Evolutionary conservation across 2,329 filamentous ascomycete species (phyloP).

Genomic region (Claviceps sp.): DNA sequence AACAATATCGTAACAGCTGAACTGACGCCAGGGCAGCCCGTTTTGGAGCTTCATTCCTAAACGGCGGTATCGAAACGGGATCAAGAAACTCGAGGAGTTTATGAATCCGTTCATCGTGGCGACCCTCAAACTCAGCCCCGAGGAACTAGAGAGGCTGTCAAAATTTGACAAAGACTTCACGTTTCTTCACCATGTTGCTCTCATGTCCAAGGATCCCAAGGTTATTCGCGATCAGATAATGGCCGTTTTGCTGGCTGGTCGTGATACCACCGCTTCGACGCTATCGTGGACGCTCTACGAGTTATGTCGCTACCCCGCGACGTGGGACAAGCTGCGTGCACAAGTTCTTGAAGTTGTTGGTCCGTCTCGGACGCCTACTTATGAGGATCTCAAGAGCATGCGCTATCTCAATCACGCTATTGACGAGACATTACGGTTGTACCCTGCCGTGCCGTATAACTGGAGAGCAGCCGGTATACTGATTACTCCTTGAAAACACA

Average conservation of each 20-base stretch:
- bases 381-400: conserved; percentile 76
- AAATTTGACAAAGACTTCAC: conserved; percentile 65
- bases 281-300: conserved; percentile 78
- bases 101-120: conserved; percentile 66
- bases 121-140: conserved; percentile 52
- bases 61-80: conserved; percentile 45
- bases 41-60: conserved; percentile 51
- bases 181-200: conserved; percentile 75
- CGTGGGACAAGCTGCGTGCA: conserved; percentile 54
- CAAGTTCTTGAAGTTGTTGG: conserved; percentile 62
- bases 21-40: conserved; percentile 32
- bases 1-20: no score
- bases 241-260: conserved; percentile 68
- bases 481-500: neutral
- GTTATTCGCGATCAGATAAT: conserved; percentile 78
- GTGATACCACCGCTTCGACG: conserved; percentile 75
- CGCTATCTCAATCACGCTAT: conserved; percentile 63
- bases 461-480: conserved; percentile 24
- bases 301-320: conserved; percentile 55
- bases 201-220: conserved; percentile 58
- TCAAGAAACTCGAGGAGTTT: conserved; percentile 62
- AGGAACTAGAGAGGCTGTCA: conserved; percentile 54
- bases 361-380: conserved; percentile 48
- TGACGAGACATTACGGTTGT: conserved; percentile 65
- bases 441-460: conserved; percentile 70